A percentile compares a stretch with the other conserved stretches of the same genome.
phyloP scores from a whole-genome alignment of 2,329 filamentous ascomycete genomes.

The Pseudogymnoascus sp. region DNA sequence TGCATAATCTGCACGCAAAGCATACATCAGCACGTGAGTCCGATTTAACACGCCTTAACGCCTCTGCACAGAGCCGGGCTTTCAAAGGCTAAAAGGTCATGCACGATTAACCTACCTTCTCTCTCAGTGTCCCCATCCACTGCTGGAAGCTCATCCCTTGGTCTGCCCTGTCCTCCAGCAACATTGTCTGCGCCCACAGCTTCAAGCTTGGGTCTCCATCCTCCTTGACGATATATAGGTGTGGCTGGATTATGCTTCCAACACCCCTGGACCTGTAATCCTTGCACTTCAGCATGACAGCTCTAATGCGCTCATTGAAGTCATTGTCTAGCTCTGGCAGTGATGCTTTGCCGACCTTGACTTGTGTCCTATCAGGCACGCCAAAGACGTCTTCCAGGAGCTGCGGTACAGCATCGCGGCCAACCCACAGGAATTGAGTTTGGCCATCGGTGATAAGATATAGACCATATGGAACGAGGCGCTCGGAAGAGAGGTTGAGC shows the following conservation, averaged over 20 bases:
- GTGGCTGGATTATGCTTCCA: conserved; percentile 86
- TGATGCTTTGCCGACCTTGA: conserved; percentile 85
- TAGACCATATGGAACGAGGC: conserved; percentile 79
- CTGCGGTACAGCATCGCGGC: conserved; percentile 84
- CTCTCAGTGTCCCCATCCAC: conserved; percentile 84
- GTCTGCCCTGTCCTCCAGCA: conserved; percentile 92
- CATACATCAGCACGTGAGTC: conserved; percentile 7
- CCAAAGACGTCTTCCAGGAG: conserved; percentile 87
- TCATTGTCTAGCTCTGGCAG: conserved; percentile 87
- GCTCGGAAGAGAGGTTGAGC: conserved; percentile 79
- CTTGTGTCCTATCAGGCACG: conserved; percentile 69
- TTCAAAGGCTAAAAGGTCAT: conserved; percentile 15
- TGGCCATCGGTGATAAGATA: conserved; percentile 97
- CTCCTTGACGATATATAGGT: conserved; percentile 88
- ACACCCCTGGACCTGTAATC: conserved; percentile 82
- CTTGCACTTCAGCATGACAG: conserved; percentile 83
- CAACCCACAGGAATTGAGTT: conserved; percentile 96
- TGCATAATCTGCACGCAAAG: conserved; percentile 7
- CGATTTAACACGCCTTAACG: not conserved
- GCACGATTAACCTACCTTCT: conserved; percentile 64
- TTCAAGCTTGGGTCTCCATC: conserved; percentile 93
- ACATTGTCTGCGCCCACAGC: conserved; percentile 91
- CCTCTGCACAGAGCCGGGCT: not conserved
- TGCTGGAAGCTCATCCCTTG: conserved; percentile 88
- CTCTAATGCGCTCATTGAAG: conserved; percentile 89